Evolutionary conservation across 345 rosid genomes (phyloP).

Genomic region (Rhodomyrtus tomentosa): DNA sequence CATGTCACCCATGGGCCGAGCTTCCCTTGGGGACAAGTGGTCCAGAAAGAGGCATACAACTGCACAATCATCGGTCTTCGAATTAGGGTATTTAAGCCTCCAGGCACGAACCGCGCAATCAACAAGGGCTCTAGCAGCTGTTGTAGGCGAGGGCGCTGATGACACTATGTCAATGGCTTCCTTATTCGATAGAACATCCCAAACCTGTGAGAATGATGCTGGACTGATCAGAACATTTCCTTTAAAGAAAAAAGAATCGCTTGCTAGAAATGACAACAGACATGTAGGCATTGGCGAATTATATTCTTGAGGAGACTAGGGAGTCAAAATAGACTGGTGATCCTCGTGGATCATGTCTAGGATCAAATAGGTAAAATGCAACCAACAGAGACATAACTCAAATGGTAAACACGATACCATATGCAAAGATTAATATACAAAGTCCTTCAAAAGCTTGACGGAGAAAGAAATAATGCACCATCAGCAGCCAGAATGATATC

Average conservation of each 20-base stretch:
- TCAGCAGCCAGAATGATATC: neutral
- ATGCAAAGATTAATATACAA: neutral
- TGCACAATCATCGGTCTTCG: conserved; percentile 90
- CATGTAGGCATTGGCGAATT: neutral
- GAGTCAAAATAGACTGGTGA: neutral
- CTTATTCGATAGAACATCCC: conserved; percentile 94
- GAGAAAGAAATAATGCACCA: neutral
- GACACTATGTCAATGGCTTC: conserved; percentile 86
- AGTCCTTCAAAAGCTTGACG: neutral
- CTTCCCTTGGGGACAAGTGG: conserved; percentile 17
- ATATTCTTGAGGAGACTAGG: neutral
- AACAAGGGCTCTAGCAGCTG: conserved; percentile 91
- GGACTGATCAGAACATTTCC: neutral
- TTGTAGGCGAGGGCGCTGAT: conserved; percentile 62
- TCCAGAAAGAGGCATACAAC: conserved; percentile 84
- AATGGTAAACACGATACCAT: neutral
- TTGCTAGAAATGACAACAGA: neutral
- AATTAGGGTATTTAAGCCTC: conserved; percentile 93
- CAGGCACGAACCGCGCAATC: conserved; percentile 88
- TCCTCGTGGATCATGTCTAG: neutral
- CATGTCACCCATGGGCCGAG: conserved; percentile 4
- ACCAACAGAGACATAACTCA: neutral
- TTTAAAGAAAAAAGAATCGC: neutral
- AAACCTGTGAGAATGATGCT: conserved; percentile 35
- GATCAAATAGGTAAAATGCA: neutral